These are phyloP conservation scores for Colletotrichum plurivorum DNA, from an alignment of 2,329 filamentous ascomycete species.

Conservation along the genomic window DNA sequence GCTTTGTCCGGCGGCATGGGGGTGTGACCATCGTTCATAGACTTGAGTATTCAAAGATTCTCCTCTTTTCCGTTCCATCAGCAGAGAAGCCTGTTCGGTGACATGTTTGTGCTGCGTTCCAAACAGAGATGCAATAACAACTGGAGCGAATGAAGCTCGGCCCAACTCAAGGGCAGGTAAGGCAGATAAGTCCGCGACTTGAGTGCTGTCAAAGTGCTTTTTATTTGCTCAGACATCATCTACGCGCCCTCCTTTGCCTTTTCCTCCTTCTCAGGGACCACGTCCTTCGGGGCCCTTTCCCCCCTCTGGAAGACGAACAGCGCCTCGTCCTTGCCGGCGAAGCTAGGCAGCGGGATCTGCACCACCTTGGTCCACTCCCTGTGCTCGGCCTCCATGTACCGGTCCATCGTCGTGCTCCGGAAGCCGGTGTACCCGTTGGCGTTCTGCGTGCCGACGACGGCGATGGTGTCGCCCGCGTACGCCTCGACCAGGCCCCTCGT, in stretches of 20 bases:
- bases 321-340: slow-evolving; percentile 83
- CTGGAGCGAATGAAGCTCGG: too few species aligned
- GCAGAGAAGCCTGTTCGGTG: background rate
- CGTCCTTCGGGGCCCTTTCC: slow-evolving; percentile 50
- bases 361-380: slow-evolving; percentile 70
- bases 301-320: slow-evolving; percentile 75
- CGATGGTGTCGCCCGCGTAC: slow-evolving; percentile 74
- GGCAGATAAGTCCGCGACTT: too few species aligned
- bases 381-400: slow-evolving; percentile 74
- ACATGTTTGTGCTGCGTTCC: background rate
- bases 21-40: slow-evolving; percentile 24
- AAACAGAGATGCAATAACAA: background rate
- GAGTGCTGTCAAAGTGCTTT: too few species aligned
- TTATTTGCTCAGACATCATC: background rate
- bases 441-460: slow-evolving; percentile 83
- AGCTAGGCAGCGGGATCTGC: slow-evolving; percentile 79
- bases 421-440: slow-evolving; percentile 82
- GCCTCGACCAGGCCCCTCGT: slow-evolving; percentile 73
- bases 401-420: slow-evolving; percentile 72
- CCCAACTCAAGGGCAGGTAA: too few species aligned
- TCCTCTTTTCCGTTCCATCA: background rate
- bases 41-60: slow-evolving; percentile 15
- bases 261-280: background rate
- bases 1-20: slow-evolving; percentile 22
- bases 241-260: background rate